These are phyloP conservation scores for Nidularia sp. DNA, from an alignment of 768 basidiomycete species.

Conservation along the genomic window DNA sequence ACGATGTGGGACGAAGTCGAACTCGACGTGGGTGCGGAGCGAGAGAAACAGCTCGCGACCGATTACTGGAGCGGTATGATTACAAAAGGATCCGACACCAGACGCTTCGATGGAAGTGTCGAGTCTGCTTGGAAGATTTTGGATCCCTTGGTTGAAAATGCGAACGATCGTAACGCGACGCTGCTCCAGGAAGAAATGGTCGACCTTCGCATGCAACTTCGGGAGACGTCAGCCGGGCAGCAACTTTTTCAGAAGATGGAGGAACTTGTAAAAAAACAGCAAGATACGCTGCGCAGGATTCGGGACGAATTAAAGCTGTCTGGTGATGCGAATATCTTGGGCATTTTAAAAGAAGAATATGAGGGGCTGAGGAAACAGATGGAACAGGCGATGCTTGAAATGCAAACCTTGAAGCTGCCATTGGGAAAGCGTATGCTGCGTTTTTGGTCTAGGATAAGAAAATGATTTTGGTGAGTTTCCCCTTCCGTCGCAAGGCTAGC, in stretches of 20 bases:
- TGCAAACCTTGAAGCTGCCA: not conserved
- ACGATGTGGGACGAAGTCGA: conserved; percentile 11
- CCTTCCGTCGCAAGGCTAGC: too few relatives aligned
- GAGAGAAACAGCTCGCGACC: conserved; percentile 5
- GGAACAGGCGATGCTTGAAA: not conserved
- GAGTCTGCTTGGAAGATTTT: conserved; percentile 10
- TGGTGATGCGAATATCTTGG: not conserved
- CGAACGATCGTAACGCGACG: not conserved
- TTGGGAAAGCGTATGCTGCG: not conserved
- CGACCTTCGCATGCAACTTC: not conserved
- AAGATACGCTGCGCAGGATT: not conserved
- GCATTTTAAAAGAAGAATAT: not conserved
- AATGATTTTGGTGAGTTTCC: too few relatives aligned
- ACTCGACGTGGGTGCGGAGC: not conserved
- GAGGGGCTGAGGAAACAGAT: not conserved
- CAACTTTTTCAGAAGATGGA: not conserved
- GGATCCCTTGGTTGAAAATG: conserved; percentile 1
- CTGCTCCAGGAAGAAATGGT: not conserved
- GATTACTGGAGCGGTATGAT: conserved; percentile 6
- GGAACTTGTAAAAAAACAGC: not conserved
- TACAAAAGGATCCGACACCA: conserved; percentile 6
- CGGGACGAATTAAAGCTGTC: not conserved
- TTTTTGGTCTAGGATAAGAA: too few relatives aligned
- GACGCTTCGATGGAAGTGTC: conserved; percentile 3
- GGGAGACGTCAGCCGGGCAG: not conserved